A percentile compares a stretch with the other conserved stretches of the same genome.
These are phyloP conservation scores for Penicillium sp. DNA, from an alignment of 2,329 filamentous ascomycete genomes.

Conservation along the genomic window DNA sequence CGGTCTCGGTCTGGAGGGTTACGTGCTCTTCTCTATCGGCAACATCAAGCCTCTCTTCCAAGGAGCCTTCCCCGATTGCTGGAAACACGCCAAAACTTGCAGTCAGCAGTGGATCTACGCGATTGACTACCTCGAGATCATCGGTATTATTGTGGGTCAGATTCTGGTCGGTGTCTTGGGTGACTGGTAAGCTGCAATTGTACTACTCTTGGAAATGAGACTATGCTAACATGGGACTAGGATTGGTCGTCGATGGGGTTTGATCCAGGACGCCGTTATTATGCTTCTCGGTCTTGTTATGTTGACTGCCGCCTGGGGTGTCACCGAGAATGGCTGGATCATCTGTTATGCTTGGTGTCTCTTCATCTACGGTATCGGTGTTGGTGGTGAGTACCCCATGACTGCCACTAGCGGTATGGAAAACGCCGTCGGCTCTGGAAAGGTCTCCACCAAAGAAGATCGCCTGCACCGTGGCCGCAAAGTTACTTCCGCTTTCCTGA, in stretches of 20 bases:
- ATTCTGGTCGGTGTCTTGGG: constrained; percentile 78
- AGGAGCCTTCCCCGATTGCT: constrained; percentile 74
- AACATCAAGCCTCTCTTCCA: constrained; percentile 83
- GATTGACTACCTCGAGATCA: constrained; percentile 88
- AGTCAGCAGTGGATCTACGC: constrained; percentile 76
- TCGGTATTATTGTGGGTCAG: constrained; percentile 93
- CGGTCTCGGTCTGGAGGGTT: constrained; percentile 88
- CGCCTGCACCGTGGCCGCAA: constrained; percentile 93
- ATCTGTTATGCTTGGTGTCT: constrained; percentile 95
- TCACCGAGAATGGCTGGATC: constrained; percentile 87
- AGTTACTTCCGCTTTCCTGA: constrained; percentile 92
- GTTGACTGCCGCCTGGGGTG: constrained; percentile 87
- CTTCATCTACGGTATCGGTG: constrained; percentile 78
- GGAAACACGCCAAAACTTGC: constrained; percentile 67
- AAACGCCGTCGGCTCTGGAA: constrained; percentile 80
- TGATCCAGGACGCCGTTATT: constrained; percentile 91
- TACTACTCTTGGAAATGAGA: not conserved
- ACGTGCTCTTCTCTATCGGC: constrained; percentile 95
- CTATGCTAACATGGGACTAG: constrained; percentile 41
- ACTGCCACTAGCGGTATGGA: constrained; percentile 95
- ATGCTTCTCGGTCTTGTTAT: constrained; percentile 93
- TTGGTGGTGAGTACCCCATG: constrained; percentile 86
- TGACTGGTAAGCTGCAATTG: constrained; percentile 55
- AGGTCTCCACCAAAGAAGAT: constrained; percentile 85
- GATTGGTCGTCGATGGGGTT: constrained; percentile 89